Base-by-base conservation (phyloP, 495 filamentous ascomycete genomes). In the Neurospora sp. region DNA sequence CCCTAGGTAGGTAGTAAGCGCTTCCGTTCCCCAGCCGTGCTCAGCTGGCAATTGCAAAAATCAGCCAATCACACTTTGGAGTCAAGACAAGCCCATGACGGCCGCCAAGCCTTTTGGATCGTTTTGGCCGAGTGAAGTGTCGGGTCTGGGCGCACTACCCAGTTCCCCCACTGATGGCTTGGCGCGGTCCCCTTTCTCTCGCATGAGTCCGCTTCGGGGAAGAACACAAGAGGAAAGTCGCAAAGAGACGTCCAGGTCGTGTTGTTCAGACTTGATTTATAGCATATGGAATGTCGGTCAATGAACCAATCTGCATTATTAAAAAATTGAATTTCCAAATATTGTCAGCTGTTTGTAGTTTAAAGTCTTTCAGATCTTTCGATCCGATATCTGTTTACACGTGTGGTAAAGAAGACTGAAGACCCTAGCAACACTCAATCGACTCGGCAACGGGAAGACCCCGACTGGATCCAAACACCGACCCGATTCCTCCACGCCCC, bases 21-120 rank as follows among this genome's bases (percentile, higher is more conserved):
- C n/a, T 72, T 35, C 27, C 27, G 27, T 27, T 31, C 27, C 42
- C 70, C 31, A 9, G 61, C 20, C 9, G 68, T 48, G 20, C 40
- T n/a, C 71, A 72, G 71, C 65, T 68, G 45, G 70, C 42, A 61
- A 16, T 71, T 71, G 22, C 3, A 20, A 7, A 1, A 0, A n/a
- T 71, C 12, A 20, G 1, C 45, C 22, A 72, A 70, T 40, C 22
- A 40, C 14, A 59, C 18, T n/a, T 35, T 40, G 38, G 40, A 20
- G 18, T 68, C 38, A 31, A 6, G 9, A 53, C 45, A 31, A 31
- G 65, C 70, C 71, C 68, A 79, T 77, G 79, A 79, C 76, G 76
- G 74, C 61, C 74, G 76, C 78, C 76, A 79, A 79, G 79, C 76
- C n/a, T 61, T 45, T 45, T 45, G 72, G 72, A 38, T 40, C 73